Base-by-base conservation (phyloP, 2,329 filamentous ascomycete species). In the Alternaria burnsii region DNA sequence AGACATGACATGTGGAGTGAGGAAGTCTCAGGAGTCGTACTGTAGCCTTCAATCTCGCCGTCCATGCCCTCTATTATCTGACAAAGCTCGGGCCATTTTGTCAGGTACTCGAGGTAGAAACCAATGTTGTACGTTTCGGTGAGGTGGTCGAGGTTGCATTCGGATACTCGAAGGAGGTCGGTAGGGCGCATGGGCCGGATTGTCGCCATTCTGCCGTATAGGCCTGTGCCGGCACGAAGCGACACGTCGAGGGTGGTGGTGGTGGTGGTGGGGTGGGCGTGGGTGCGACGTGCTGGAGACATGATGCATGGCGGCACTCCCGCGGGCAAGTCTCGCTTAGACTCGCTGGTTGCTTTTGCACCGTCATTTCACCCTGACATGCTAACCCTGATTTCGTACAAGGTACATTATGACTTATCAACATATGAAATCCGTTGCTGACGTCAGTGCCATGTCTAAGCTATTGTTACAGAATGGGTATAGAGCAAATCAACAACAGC, bases 121-220 rank as follows among this genome's bases (percentile, higher is more conserved):
- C 89, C 88, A 67, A 97, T 87, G 78, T 97, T 93, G 82, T 98
- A 99, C 58, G 96, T 98, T 82, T 99, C 95, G n/a, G 95, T 98
- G 63, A 97, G 85, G 41, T 92, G 92, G 76, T 99, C 95, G 63
- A 99, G 89, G 77, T 99, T 99, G 81, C 94, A 97, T 67, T 93
- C 89, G 69, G 96, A 97, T 80, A 98, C 90, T 69, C 89, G 90
- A 80, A 97, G 89, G 63, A 98, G 85, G 79, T 99, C 95, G 5
- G 66, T 61, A 9, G 68, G 66, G 20, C 66, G 69, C 76, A 98
- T 97, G 69, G 91, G 89, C 53, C 94, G 90, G 75, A 98, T 91
- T 55, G 91, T 91, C 56, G 91, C 90, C 93, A 96, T 96, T 24
- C 24, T 64, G 22, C 4, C 43, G 38, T 38, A 16, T 20, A n/a